Evolutionary conservation across 202 grass and related monocot genomes (phyloP), one percentile per base, ranked within the genome.

Genomic region (Sporobolus alterniflorus): DNA sequence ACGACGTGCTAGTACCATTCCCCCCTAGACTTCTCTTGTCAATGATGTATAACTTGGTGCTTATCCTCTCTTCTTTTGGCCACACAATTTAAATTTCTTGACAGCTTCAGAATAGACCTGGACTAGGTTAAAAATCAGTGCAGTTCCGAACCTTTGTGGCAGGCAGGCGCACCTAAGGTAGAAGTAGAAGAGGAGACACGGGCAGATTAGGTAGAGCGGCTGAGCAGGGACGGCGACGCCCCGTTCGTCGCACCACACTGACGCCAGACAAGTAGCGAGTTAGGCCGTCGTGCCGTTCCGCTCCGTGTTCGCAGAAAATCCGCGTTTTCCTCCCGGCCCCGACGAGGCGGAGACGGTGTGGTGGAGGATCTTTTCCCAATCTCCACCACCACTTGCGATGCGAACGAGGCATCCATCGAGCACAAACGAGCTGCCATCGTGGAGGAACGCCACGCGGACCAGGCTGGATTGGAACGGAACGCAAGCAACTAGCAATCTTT

Each of bases 371-470:
- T 56, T 29, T 72, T 25, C 10, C 55, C 15, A 26, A 42, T 75
- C 34, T 28, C 72, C 73, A 70, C 85, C 55, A 16, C 80, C 75
- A 69, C 75, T 43, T 48, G 73, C 39, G 55, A 55, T 54, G 18
- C n/a, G n/a, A n/a, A n/a, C n/a, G n/a, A n/a, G n/a, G 55, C 79
- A 51, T 33, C n/a, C 79, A 48, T 16, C 63, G 46, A 55, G 65
- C 79, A 49, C 60, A 57, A 36, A 24, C 59, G 49, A 30, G 61
- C 14, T 7, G 81, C 76, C 62, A 21, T 54, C 42, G 43, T 75
- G 64, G 54, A n/a, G n/a, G n/a, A n/a, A 52, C 15, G 70, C 82
- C 82, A 75, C 82, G 76, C 68, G 70, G 76, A 47, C 68, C 71
- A 80, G 86, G 75, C 81, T 80, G 86, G 81, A 75, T n/a, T 21